These are phyloP conservation scores for Vanilla planifolia DNA, from an alignment of 106 monocot genomes.

Conservation along the genomic window DNA sequence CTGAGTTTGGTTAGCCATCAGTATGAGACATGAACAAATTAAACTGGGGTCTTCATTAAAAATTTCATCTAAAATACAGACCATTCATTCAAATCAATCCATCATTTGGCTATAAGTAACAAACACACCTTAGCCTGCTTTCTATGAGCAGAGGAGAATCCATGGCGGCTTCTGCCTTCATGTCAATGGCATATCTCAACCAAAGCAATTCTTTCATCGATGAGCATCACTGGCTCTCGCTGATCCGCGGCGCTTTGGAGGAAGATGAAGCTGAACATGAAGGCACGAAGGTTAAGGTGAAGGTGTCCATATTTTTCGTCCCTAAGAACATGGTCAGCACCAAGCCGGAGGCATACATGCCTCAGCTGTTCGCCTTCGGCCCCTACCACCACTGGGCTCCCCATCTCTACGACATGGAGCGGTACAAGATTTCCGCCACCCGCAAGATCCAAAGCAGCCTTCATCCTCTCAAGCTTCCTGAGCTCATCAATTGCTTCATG, in stretches of 20 bases:
- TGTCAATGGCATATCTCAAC: background rate
- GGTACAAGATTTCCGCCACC: constrained; percentile 54
- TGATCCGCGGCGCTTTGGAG: background rate
- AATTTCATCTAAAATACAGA: no score
- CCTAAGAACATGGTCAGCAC: constrained; percentile 19
- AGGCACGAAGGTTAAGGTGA: background rate
- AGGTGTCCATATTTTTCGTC: constrained; percentile 38
- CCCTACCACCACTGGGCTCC: constrained; percentile 63
- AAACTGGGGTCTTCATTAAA: no score
- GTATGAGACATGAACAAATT: no score
- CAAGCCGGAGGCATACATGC: constrained; percentile 39
- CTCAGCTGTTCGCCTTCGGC: constrained; percentile 61
- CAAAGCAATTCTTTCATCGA: background rate
- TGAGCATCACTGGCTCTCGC: background rate
- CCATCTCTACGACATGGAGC: constrained; percentile 57
- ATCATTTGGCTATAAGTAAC: no score
- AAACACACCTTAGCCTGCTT: no score
- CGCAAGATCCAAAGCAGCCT: constrained; percentile 20
- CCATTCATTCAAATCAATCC: no score
- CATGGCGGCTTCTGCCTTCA: background rate
- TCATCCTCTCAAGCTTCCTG: constrained; percentile 14
- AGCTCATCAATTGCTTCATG: constrained; percentile 23
- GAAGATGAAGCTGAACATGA: constrained; percentile 20
- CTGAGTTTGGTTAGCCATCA: no score
- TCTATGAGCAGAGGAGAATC: no score